These are phyloP conservation scores for Eucalyptus shirleyi DNA, from an alignment of 345 rosid genomes.

Conservation along the genomic window DNA sequence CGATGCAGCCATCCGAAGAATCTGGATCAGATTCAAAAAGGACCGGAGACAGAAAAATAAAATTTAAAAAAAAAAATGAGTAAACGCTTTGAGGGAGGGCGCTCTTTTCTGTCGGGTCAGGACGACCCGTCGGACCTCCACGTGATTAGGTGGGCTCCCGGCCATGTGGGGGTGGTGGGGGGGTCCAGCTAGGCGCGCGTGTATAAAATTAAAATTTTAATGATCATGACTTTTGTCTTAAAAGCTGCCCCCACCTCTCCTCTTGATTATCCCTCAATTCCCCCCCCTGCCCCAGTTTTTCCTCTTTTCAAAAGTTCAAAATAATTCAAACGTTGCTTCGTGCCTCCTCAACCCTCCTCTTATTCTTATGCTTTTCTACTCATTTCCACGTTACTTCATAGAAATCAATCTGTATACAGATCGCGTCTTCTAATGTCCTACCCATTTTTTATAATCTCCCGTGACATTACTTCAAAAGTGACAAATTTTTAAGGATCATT, in stretches of 20 bases:
- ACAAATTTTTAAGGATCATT: fast-evolving
- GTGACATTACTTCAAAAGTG: neutral
- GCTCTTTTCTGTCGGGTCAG: neutral
- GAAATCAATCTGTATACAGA: neutral
- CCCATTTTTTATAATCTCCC: neutral
- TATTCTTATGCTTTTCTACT: neutral
- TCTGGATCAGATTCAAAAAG: neutral
- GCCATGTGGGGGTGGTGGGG: neutral
- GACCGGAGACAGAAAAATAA: neutral
- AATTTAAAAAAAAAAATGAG: neutral
- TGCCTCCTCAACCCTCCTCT: neutral
- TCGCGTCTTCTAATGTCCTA: neutral
- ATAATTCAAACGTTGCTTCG: neutral
- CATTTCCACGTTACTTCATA: neutral
- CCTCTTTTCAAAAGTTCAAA: neutral
- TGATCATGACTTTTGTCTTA: neutral
- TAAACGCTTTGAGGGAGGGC: neutral
- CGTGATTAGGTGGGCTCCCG: neutral
- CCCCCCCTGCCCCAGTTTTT: neutral
- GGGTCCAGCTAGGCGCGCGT: neutral
- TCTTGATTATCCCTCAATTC: neutral
- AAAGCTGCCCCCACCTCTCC: neutral
- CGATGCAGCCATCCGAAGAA: neutral
- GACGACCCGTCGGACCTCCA: neutral
- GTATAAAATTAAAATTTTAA: neutral